Evolutionary conservation across 345 rosid species (phyloP).

Genomic region (Dipteronia sinensis): DNA sequence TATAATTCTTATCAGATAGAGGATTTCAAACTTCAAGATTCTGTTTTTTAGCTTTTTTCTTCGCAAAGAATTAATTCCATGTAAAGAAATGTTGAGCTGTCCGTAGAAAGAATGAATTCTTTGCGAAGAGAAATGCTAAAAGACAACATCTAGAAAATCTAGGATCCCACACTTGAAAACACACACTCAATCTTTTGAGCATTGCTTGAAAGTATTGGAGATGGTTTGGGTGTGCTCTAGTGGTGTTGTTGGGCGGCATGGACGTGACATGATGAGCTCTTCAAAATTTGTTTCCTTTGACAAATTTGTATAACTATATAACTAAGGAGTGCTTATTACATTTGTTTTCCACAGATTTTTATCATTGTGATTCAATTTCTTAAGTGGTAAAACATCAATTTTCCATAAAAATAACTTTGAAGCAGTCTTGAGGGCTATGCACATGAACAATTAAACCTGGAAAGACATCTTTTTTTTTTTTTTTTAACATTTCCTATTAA

Average conservation of each 20-base stretch:
- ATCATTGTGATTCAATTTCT: background rate
- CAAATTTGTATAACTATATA: background rate
- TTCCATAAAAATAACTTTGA: too few species aligned
- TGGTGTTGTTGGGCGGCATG: background rate
- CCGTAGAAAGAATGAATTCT: too few species aligned
- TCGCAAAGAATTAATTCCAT: background rate
- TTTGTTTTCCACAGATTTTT: background rate
- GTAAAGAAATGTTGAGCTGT: too few species aligned
- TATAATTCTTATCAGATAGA: background rate
- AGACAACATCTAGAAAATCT: background rate
- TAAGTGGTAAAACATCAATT: background rate
- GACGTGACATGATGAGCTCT: conserved; percentile 1
- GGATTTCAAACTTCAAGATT: background rate
- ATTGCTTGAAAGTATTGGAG: background rate
- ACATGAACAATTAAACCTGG: background rate
- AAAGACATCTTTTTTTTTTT: background rate
- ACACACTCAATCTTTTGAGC: background rate
- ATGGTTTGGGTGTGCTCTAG: background rate
- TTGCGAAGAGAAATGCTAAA: too few species aligned
- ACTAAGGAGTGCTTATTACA: background rate
- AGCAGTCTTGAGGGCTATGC: background rate
- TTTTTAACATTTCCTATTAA: background rate
- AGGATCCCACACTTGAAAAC: background rate
- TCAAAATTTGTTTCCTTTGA: background rate
- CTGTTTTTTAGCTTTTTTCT: background rate